These are phyloP conservation scores for Rhizopogon vesiculosus DNA, from an alignment of 768 basidiomycete genomes.

Conservation along the genomic window DNA sequence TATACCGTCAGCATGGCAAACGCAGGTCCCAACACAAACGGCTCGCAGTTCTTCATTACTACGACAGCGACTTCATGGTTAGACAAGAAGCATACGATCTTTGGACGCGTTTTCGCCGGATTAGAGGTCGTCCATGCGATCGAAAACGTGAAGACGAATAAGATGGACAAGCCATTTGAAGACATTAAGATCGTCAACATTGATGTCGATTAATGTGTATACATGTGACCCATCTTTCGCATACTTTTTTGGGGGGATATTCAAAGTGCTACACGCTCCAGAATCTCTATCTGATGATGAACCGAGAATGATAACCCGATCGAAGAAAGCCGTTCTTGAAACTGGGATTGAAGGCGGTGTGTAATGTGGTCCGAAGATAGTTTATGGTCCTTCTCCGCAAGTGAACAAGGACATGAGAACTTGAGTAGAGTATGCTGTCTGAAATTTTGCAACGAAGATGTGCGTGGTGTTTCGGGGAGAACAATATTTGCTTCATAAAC, in stretches of 20 bases:
- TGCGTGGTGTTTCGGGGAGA: not conserved
- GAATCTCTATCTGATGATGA: constrained; percentile 29
- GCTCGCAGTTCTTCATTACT: constrained; percentile 98
- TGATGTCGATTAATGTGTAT: constrained; percentile 52
- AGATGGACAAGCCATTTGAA: constrained; percentile 85
- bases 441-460: not conserved
- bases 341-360: constrained; percentile 28
- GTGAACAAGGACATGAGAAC: constrained; percentile 50
- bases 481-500: constrained; percentile 36
- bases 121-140: constrained; percentile 89
- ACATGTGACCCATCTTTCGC: not conserved
- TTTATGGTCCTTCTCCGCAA: constrained; percentile 10
- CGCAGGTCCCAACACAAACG: constrained; percentile 86
- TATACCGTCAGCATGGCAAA: constrained; percentile 97
- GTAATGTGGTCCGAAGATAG: constrained; percentile 20
- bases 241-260: constrained; percentile 1
- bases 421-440: constrained; percentile 40
- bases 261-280: constrained; percentile 47
- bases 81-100: constrained; percentile 89
- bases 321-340: constrained; percentile 25
- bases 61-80: constrained; percentile 93
- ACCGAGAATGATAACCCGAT: constrained; percentile 19
- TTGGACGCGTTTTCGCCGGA: constrained; percentile 83
- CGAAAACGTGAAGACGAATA: constrained; percentile 85
- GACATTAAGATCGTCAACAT: constrained; percentile 90